Evolutionary conservation across 2,329 filamentous ascomycete genomes (phyloP), one percentile per base, ranked within the genome.

Genomic region (Colletotrichum echinochloae): DNA sequence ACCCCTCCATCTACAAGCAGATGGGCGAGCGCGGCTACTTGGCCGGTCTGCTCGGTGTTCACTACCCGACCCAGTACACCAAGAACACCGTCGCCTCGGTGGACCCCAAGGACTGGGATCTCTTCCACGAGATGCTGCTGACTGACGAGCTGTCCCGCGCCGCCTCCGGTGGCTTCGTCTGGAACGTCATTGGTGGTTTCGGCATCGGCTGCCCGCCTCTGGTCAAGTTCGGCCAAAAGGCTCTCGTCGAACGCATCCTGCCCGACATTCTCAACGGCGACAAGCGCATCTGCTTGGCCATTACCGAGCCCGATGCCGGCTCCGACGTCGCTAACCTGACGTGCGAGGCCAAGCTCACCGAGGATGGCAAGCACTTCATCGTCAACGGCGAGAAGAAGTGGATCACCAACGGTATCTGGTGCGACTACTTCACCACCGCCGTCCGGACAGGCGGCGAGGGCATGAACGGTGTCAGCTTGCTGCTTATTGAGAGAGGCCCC

Each of bases 371-470:
- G 87, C 94, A 98, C 85, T 99, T 97, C 83, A 98, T 98, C 75
- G 96, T 99, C 83, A 99, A 98, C 79, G 96, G 96, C 65, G 95
- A 98, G 89, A 98, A 99, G 92, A 99, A 99, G 85, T 98, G 96
- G 95, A 98, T 98, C 82, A 98, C 95, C 77, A 99, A 99, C 83
- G 96, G 96, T 78, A 90, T 98, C 78, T 98, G 94, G 94, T 89
- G 87, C 73, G 96, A 99, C 82, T 99, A 98, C 86, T 98, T 98
- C 86, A 98, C 96, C 65, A 97, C 94, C 18, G 96, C 95, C 33
- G 96, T 99, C 48, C 92, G 96, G 71, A 99, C 96, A 16, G 94
- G 92, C 73, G 92, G 90, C 41, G 85, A 89, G 30, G 96, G 96
- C 75, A 98, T 98, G 95, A 95, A 95, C 78, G 96, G 96, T 71